Evolutionary conservation across 352 stramenopile species (phyloP).

Genomic region (Phytophthora vignae): DNA sequence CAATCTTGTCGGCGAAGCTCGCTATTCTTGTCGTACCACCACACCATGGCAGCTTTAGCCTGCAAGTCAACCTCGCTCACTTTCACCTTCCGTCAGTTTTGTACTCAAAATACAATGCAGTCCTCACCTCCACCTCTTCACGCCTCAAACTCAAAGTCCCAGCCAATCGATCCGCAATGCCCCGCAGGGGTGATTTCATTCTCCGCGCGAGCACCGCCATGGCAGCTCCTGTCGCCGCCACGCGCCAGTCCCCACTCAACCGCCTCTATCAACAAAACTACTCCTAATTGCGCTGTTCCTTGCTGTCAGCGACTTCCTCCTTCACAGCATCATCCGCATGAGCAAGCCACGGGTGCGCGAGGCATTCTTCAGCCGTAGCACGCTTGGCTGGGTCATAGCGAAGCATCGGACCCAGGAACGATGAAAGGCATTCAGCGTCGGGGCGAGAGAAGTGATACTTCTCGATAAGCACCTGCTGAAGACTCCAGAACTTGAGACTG

Average conservation of each 20-base stretch:
- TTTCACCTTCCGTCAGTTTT: slow-evolving; percentile 21
- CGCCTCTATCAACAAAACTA: slow-evolving; percentile 41
- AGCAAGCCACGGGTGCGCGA: slow-evolving; percentile 95
- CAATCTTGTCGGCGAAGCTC: slow-evolving; percentile 9
- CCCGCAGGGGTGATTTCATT: slow-evolving; percentile 25
- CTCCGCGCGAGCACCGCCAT: slow-evolving; percentile 7
- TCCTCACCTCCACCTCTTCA: neutral
- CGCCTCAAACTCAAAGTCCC: slow-evolving; percentile 24
- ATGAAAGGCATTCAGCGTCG: slow-evolving; percentile 91
- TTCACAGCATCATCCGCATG: slow-evolving; percentile 31
- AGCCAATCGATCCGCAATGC: slow-evolving; percentile 11
- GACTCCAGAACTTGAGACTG: slow-evolving; percentile 97
- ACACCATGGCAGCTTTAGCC: neutral
- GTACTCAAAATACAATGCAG: slow-evolving; percentile 29
- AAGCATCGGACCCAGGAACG: slow-evolving; percentile 97
- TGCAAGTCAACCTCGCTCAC: neutral
- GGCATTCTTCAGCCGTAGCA: slow-evolving; percentile 92
- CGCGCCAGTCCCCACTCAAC: neutral
- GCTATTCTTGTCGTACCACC: slow-evolving; percentile 34
- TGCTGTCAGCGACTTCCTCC: slow-evolving; percentile 7
- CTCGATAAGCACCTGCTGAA: slow-evolving; percentile 96
- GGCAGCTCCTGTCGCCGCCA: slow-evolving; percentile 3
- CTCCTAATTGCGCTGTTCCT: slow-evolving; percentile 11
- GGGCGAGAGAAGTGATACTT: slow-evolving; percentile 95
- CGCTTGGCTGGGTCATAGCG: slow-evolving; percentile 87